Evolutionary conservation across 805 yeast species (phyloP), one percentile per base, ranked within the genome.

Genomic region (Sugiyamaella smithiae): DNA sequence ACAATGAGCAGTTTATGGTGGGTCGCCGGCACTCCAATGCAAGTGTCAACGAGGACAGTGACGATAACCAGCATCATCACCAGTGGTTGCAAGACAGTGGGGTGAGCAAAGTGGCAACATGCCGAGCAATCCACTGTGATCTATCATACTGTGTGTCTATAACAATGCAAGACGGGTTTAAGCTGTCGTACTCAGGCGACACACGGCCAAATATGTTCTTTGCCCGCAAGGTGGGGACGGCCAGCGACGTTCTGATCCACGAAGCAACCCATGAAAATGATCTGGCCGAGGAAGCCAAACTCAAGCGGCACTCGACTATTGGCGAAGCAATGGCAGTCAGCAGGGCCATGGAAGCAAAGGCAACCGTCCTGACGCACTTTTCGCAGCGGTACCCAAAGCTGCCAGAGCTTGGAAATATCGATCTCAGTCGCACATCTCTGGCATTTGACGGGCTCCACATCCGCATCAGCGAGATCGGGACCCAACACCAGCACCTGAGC

Each of bases 191-290:
- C 63, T 88, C 97, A 1, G 99, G 99, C 9, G 99, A 93, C 63
- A 88, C 98, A 0, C 78, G 97, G 58, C 99, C 99, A 0, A 82
- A 81, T 54, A 67, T 64, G 43, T 63, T 60, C 37, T 89, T 89
- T 66, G 78, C 84, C 0, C 59, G 69, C 2, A 72, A 68, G 2
- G 76, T 87, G 46, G 98, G 97, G 1, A 51, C 61, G 17, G 64
- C 71, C 9, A 78, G 88, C 23, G 91, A 88, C 61, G 64, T 93
- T 43, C 72, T 93, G 50, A 82, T 93, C 43, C 99, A 93, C 65
- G 99, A 93, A 65, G 90, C 97, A 0, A 88, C 99, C 0, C 76
- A 93, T 53, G 97, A 88, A 49, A 87, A 88, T 64, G 86, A 77
- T 26, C 71, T 88, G 41, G 69, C 74, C 5, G 81, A 77, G 46